Base-by-base conservation (phyloP, 768 basidiomycete species). In the Boletus patriciae region DNA sequence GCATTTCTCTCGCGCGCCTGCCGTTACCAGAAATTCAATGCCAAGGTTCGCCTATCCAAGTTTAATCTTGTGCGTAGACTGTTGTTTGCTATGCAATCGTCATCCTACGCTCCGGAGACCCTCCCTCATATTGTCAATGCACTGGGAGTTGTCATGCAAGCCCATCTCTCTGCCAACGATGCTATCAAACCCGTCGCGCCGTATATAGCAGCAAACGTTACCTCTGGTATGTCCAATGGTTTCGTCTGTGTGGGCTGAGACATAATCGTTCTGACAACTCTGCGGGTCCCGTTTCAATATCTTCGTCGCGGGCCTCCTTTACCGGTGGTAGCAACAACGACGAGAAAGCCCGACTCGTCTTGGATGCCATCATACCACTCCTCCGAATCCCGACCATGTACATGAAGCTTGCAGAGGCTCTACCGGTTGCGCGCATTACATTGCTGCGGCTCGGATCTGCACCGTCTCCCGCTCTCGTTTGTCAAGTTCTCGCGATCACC, bases 171-270 rank as follows among this genome's bases (percentile, higher is more conserved):
- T 3, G 80, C 83, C 40, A 88, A 89, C 27, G 86, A 87, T 46
- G 77, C 81, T 0, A 88, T 96, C 64, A 96, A 94, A 66, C 94
- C 95, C 0, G 72, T 94, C 1, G 83, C 93, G 5, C 87, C 92
- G 0, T 96, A 91, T 68, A 74, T 96, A 9, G 90, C 92, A 3
- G 90, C 92, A 0, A 88, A 89, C 66, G 70, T 94, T 13, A 83
- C 88, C 58, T 80, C 82, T 66, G 78, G 90, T 90, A 52, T 53
- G 82, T 63, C 7, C 1, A 29, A 19, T 42, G 16, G 37, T 21
- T 46, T 50, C 36, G 38, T 25, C 6, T 31, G 4, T 33, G n/a
- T 45, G 31, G 29, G 12, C 15, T 12, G 3, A 29, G 38, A 33
- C 8, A 47, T 6, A 47, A 44, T 42, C 40, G 12, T 27, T 25